Conservation (phyloP, 2,329 filamentous ascomycete genomes). For the Sclerotinia sclerotiorum region DNA sequence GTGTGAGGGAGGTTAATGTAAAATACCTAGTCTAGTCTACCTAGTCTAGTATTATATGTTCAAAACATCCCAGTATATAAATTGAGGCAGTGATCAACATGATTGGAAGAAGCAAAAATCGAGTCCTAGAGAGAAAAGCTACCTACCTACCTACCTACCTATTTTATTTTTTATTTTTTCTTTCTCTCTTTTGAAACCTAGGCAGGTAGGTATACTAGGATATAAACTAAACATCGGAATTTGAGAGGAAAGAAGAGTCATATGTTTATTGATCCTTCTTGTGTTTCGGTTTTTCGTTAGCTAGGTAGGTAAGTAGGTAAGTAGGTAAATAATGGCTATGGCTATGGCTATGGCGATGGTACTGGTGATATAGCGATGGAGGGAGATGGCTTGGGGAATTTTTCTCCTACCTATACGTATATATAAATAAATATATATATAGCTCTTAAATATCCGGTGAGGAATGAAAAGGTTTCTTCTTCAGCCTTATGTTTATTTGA, state of each 20-base stretch:
- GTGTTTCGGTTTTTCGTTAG: neutral
- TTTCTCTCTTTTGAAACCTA: neutral
- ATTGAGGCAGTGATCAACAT: neutral
- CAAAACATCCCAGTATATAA: neutral
- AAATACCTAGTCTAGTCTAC: too few relatives aligned
- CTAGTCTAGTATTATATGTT: too few relatives aligned
- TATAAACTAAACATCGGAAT: neutral
- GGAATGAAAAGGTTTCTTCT: constrained; percentile 15
- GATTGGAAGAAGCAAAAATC: constrained; percentile 9
- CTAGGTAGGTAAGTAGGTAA: neutral
- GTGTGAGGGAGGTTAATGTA: too few relatives aligned
- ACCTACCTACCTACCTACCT: too few relatives aligned
- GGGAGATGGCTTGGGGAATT: neutral
- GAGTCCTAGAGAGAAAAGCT: constrained; percentile 18
- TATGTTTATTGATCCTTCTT: constrained; percentile 25
- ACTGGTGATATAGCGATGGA: neutral
- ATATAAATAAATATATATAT: neutral
- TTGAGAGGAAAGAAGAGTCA: constrained; percentile 14
- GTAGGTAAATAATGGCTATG: too few relatives aligned
- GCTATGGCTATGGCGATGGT: constrained; percentile 2
- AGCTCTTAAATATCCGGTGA: neutral
- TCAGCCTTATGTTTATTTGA: constrained; percentile 21
- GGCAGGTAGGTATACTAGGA: neutral
- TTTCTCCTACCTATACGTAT: neutral
- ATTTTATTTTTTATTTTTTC: too few relatives aligned